Percentiles rank a stretch among this genome's conserved stretches.
These are phyloP conservation scores for Coffea eugenioides DNA, from an alignment of 257 asterid genomes.

Conservation along the genomic window DNA sequence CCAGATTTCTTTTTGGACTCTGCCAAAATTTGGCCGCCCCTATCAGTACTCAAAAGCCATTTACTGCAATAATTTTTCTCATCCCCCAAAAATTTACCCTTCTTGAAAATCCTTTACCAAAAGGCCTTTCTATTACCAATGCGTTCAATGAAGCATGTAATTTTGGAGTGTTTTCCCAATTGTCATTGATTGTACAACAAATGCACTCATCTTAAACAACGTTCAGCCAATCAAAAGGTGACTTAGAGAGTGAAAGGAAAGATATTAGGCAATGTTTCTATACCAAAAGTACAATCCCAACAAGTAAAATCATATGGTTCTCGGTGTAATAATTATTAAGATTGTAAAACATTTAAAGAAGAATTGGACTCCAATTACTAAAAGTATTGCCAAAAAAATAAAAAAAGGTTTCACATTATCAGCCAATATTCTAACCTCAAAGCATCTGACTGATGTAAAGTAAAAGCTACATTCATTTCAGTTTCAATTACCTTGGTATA, in stretches of 20 bases:
- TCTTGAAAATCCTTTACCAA: background rate
- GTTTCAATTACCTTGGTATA: conserved; percentile 63
- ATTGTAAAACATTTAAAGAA: background rate
- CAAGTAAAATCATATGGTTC: background rate
- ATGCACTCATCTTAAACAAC: background rate
- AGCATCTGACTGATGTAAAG: no score
- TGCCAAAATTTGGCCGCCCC: no score
- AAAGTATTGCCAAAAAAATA: background rate
- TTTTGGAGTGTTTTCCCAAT: background rate
- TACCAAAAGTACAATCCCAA: background rate
- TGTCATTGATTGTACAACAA: background rate
- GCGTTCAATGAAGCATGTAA: background rate
- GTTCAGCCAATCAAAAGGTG: background rate
- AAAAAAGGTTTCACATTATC: background rate
- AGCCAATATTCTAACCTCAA: background rate
- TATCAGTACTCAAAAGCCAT: no score
- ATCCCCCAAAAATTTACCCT: background rate
- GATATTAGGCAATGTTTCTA: background rate
- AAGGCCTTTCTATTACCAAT: background rate
- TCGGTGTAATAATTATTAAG: background rate
- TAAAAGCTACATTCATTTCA: background rate
- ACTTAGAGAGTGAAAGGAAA: background rate
- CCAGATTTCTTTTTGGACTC: no score
- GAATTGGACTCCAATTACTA: background rate
- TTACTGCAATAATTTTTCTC: no score